A percentile compares a stretch with the other conserved stretches of the same genome.
These are phyloP conservation scores for Achaetomium macrosporum DNA, from an alignment of 2,329 filamentous ascomycete genomes.

Conservation along the genomic window DNA sequence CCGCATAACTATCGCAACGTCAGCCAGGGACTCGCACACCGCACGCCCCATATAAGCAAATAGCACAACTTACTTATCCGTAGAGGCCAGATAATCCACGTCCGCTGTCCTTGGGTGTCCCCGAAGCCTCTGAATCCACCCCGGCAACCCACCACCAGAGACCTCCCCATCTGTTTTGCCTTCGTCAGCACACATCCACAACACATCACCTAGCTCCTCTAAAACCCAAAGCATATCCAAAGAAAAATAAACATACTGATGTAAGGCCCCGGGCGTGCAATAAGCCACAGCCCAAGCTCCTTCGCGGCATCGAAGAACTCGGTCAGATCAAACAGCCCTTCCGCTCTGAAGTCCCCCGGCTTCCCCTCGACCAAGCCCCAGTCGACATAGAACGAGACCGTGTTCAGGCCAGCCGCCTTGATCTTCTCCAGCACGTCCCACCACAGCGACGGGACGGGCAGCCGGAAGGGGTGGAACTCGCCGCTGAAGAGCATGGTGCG, in stretches of 20 bases:
- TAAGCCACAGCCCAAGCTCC: constrained; percentile 68
- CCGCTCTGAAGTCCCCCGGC: constrained; percentile 60
- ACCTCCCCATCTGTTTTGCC: constrained; percentile 56
- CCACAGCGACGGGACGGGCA: constrained; percentile 41
- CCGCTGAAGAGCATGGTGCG: constrained; percentile 66
- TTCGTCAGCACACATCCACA: not conserved
- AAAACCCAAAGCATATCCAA: not conserved
- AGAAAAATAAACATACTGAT: constrained; percentile 12
- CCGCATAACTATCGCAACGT: constrained; percentile 46
- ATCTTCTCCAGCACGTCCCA: constrained; percentile 63
- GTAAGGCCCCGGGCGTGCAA: constrained; percentile 42
- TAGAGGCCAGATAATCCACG: constrained; percentile 57
- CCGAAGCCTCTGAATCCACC: constrained; percentile 67
- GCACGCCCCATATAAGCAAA: not conserved
- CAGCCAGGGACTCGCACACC: not conserved
- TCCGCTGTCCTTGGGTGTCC: constrained; percentile 59
- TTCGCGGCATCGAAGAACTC: constrained; percentile 72
- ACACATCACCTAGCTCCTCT: too few relatives aligned
- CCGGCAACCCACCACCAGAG: constrained; percentile 72
- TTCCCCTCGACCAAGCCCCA: constrained; percentile 75
- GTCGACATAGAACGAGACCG: constrained; percentile 71
- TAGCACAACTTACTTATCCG: constrained; percentile 48
- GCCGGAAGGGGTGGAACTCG: constrained; percentile 64
- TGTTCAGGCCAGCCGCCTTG: constrained; percentile 73
- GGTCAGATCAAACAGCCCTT: constrained; percentile 66